Base-by-base conservation (phyloP, 441 rosid species). In the Codiaeum variegatum region DNA sequence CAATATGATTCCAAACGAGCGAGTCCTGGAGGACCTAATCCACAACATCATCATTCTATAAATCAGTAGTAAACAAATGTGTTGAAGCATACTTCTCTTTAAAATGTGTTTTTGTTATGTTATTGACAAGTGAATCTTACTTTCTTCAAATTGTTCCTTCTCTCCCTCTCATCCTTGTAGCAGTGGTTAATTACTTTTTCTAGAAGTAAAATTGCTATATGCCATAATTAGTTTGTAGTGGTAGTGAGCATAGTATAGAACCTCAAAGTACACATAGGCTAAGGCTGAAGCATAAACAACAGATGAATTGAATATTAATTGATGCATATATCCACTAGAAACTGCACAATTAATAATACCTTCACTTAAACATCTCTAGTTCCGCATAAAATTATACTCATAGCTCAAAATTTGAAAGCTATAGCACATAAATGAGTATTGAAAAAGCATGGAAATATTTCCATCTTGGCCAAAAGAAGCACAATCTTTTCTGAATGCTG, bases 11-110 rank as follows among this genome's bases (percentile, higher is more conserved):
- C 82, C 26, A 73, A 72, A 77, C 72, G 89, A 67, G 49, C 38
- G 0, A 83, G 86, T 40, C 88, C 89, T 0, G 86, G 81, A 24
- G 89, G 91, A 13, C 89, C 85, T 51, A 85, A 84, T 69, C 78
- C 82, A 0, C 80, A 83, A 0, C 88, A 88, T 63, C 90, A 88
- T 63, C 90, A 83, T 69, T 79, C 40, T 21, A 74, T 31, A 51
- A 71, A 75, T 21, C 58, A 75, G 26, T 73, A 79, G 72, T 65
- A 16, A 38, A 38, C 11, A 38, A 38, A 38, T 38, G 42, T 38
- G 56, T 18, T 19, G 24, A 6, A n/a, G 26, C 19, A 19, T 19
- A 16, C 1, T 49, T 3, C 26, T 67, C 36, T 51, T 1, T 61
- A 61, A 32, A 34, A 19, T 62, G 34, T 19, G 3, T 34, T 66